Conservation (phyloP, 169 alveolate genomes). For the Plasmodium gonderi region DNA sequence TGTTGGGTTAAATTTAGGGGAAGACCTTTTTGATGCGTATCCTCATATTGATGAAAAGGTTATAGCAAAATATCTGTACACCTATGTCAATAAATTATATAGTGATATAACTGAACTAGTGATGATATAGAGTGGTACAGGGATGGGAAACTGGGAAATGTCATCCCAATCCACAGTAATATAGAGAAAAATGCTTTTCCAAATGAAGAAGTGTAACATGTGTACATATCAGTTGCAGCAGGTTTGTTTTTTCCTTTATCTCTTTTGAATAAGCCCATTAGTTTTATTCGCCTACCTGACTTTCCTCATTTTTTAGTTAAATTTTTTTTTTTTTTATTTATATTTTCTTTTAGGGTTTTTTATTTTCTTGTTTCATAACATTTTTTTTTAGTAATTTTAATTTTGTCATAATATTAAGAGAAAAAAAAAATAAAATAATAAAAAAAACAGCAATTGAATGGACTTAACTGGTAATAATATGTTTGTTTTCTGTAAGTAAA, state of each 20-base stretch:
- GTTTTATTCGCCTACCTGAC: neutral
- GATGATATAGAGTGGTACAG: neutral
- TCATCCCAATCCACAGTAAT: neutral
- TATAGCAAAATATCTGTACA: constrained; percentile 21
- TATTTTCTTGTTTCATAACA: neutral
- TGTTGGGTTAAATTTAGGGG: constrained; percentile 41
- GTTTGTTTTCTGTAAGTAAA: neutral
- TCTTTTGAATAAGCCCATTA: neutral
- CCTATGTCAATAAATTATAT: constrained; percentile 53
- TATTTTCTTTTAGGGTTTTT: neutral
- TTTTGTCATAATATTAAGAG: neutral
- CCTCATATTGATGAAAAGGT: constrained; percentile 38
- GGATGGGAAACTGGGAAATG: no score
- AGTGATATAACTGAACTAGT: neutral
- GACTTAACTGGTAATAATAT: neutral
- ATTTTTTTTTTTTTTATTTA: constrained; percentile 4
- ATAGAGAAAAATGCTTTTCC: neutral
- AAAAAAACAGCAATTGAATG: neutral
- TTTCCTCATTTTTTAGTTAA: neutral
- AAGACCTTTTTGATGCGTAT: constrained; percentile 65
- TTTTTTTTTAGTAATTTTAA: neutral
- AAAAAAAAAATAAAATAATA: no score
- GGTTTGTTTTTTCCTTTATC: neutral
- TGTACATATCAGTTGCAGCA: neutral
- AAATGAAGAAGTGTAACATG: neutral